These are phyloP conservation scores for Haplosporangium gracile DNA, from an alignment of 192 early-diverging fungal genomes.

Conservation along the genomic window DNA sequence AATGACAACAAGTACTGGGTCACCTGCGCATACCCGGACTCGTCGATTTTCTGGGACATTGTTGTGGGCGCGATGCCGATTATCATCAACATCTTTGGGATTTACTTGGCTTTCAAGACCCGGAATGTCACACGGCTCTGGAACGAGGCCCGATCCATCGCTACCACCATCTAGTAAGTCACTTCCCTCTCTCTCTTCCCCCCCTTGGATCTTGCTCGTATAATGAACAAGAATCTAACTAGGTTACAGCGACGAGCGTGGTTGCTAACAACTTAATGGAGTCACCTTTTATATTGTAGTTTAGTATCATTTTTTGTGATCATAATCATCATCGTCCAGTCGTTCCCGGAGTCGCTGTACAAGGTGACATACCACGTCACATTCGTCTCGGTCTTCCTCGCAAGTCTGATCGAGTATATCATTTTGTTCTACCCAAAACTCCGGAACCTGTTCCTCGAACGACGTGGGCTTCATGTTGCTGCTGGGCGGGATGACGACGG, in stretches of 20 bases:
- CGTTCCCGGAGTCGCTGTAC: conserved; percentile 13
- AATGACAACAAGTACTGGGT: conserved; percentile 20
- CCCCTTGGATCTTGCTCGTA: too few species aligned
- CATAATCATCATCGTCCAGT: conserved; percentile 35
- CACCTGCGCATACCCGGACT: background rate
- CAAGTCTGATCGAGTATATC: conserved; percentile 18
- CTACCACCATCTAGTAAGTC: conserved; percentile 32
- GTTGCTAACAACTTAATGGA: too few species aligned
- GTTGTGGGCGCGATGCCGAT: conserved; percentile 3
- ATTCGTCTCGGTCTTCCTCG: conserved; percentile 14
- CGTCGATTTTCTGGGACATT: conserved; percentile 3
- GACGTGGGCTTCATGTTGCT: conserved; percentile 29
- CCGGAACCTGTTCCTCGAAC: conserved; percentile 34
- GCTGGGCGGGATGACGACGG: conserved; percentile 24
- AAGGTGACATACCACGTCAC: conserved; percentile 30
- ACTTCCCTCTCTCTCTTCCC: background rate
- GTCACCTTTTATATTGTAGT: background rate
- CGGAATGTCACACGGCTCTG: conserved; percentile 35
- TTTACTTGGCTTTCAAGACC: conserved; percentile 39
- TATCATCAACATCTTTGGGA: conserved; percentile 26
- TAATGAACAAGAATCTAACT: too few species aligned
- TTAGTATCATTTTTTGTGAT: conserved; percentile 37
- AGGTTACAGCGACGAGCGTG: too few species aligned
- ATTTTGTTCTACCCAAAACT: conserved; percentile 41
- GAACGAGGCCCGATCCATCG: conserved; percentile 43